phyloP scores from a whole-genome alignment of 345 rosid species.

The Salix brachista region DNA sequence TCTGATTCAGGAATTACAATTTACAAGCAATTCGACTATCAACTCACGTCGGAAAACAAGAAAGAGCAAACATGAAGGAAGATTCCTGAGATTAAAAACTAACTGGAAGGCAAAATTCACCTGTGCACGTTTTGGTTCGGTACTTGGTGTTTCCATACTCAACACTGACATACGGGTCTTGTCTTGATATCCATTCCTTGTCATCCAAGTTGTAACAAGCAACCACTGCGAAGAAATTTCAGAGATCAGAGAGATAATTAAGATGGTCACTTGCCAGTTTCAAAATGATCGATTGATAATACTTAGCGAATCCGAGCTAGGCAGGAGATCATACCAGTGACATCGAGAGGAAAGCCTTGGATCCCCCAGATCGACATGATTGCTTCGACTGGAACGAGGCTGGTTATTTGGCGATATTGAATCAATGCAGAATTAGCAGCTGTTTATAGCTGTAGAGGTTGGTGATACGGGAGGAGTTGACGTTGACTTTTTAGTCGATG shows the following conservation, averaged over 20 bases:
- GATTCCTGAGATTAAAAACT: background rate
- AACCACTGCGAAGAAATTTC: conserved; percentile 36
- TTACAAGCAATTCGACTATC: no score
- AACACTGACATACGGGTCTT: conserved; percentile 62
- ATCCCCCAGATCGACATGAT: conserved; percentile 40
- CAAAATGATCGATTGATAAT: background rate
- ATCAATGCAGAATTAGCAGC: no score
- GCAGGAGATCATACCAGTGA: conserved; percentile 32
- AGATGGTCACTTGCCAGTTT: no score
- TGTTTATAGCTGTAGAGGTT: background rate
- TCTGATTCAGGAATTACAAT: conserved; percentile 18
- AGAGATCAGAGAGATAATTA: no score
- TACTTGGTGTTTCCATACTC: conserved; percentile 46
- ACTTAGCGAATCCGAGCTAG: background rate
- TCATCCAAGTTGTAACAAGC: conserved; percentile 65
- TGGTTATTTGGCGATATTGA: background rate
- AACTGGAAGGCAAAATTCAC: conserved; percentile 13
- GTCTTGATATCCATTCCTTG: conserved; percentile 69
- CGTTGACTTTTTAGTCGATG: background rate
- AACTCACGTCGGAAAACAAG: no score
- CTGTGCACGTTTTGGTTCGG: conserved; percentile 69
- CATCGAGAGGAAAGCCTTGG: conserved; percentile 55
- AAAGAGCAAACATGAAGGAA: no score
- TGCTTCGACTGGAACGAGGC: background rate
- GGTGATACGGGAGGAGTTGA: conserved; percentile 1